phyloP scores from a whole-genome alignment of 805 yeast species.

The Candida caryicola region DNA sequence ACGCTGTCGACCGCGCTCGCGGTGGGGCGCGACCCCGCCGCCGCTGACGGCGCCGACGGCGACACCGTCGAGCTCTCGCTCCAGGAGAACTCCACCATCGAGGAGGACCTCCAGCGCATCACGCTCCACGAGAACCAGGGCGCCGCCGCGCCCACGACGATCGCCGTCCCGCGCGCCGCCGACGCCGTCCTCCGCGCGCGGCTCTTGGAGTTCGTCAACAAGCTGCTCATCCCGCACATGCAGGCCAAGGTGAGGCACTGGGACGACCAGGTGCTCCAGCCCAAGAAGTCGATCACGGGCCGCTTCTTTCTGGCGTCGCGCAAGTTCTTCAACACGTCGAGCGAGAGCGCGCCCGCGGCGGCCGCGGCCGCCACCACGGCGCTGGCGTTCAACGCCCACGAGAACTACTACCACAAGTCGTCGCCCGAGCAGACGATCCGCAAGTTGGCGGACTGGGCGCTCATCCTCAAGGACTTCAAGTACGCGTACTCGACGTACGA shows the following conservation, averaged over 20 bases:
- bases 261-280: slow-evolving; percentile 79
- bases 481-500: slow-evolving; percentile 84
- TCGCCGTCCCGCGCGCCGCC: slow-evolving; percentile 33
- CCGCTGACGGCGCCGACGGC: slow-evolving; percentile 11
- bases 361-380: neutral
- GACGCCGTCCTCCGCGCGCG: slow-evolving; percentile 38
- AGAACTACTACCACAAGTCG: slow-evolving; percentile 58
- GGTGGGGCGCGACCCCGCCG: slow-evolving; percentile 4
- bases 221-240: slow-evolving; percentile 75
- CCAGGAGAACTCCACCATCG: slow-evolving; percentile 42
- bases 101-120: slow-evolving; percentile 46
- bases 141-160: slow-evolving; percentile 8
- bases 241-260: slow-evolving; percentile 73
- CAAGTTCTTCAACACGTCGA: slow-evolving; percentile 46
- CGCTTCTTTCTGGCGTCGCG: slow-evolving; percentile 66
- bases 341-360: slow-evolving; percentile 18
- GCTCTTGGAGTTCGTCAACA: slow-evolving; percentile 47
- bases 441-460: slow-evolving; percentile 87
- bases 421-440: slow-evolving; percentile 73
- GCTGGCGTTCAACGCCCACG: slow-evolving; percentile 44
- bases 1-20: slow-evolving; percentile 25
- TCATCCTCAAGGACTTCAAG: slow-evolving; percentile 86
- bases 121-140: slow-evolving; percentile 19
- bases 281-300: slow-evolving; percentile 73
- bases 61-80: slow-evolving; percentile 4